Percentiles rank a stretch among this genome's conserved stretches.
Evolutionary conservation across 768 basidiomycete species (phyloP).

Genomic region (Psilocybe cyanescens): DNA sequence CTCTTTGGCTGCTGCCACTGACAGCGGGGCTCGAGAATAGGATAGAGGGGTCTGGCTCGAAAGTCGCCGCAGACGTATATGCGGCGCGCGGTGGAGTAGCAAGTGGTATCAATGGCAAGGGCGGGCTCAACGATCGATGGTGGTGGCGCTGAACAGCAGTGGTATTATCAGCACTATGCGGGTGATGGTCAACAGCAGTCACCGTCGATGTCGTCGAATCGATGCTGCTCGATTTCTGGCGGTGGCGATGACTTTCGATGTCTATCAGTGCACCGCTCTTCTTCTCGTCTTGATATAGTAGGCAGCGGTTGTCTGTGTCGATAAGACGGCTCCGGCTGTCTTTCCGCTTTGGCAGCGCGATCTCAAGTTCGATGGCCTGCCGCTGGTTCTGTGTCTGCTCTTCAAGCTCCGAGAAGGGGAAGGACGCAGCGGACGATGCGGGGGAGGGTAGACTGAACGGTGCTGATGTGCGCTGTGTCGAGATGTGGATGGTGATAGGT

Average conservation of each 20-base stretch:
- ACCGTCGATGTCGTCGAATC: slow-evolving; percentile 17
- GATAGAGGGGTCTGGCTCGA: background rate
- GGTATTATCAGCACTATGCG: no score
- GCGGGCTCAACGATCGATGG: slow-evolving; percentile 7
- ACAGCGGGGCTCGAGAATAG: slow-evolving; percentile 3
- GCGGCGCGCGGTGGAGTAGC: slow-evolving; percentile 10
- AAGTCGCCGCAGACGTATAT: slow-evolving; percentile 1
- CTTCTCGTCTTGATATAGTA: slow-evolving; percentile 13
- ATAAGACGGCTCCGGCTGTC: slow-evolving; percentile 16
- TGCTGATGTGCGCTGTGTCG: slow-evolving; percentile 23
- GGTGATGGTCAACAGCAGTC: slow-evolving; percentile 8
- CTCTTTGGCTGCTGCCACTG: background rate
- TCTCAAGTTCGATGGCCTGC: slow-evolving; percentile 10
- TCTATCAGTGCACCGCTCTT: slow-evolving; percentile 1
- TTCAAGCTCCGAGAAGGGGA: slow-evolving; percentile 1
- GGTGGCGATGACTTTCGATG: background rate
- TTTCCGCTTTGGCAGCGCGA: slow-evolving; percentile 17
- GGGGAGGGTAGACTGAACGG: slow-evolving; percentile 19
- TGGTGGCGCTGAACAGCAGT: background rate
- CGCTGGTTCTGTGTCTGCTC: background rate
- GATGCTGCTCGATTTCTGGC: slow-evolving; percentile 12
- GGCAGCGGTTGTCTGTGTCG: background rate
- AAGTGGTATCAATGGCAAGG: slow-evolving; percentile 3
- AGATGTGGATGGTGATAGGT: slow-evolving; percentile 26
- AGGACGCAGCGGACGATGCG: slow-evolving; percentile 14